Percentiles rank a stretch among this genome's conserved stretches.
phyloP scores from a whole-genome alignment of 805 yeast genomes.

The Candida oleophila region DNA sequence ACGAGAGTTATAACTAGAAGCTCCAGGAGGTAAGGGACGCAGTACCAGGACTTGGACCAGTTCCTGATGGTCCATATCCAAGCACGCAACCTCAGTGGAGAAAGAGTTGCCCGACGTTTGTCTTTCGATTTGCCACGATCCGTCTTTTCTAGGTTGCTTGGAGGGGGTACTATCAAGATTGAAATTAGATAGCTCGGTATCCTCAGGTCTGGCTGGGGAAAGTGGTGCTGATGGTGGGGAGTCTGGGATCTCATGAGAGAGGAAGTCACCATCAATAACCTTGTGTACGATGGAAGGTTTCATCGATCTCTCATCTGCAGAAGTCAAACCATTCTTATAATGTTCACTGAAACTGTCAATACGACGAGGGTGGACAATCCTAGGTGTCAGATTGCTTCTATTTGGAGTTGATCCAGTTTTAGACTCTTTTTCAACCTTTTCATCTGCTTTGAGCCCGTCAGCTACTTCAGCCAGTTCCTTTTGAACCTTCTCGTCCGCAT shows the following conservation, averaged over 20 bases:
- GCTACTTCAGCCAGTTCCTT: too few species aligned
- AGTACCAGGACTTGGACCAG: background rate
- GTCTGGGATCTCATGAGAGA: constrained; percentile 35
- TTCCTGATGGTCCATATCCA: constrained; percentile 15
- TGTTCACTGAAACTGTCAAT: constrained; percentile 2
- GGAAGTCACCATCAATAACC: background rate
- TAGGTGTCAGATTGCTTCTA: background rate
- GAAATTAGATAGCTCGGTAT: background rate
- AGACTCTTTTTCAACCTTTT: too few species aligned
- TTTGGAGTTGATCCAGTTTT: background rate
- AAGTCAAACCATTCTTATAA: background rate
- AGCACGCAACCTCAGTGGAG: constrained; percentile 29
- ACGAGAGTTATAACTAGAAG: background rate
- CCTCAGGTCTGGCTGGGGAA: constrained; percentile 27
- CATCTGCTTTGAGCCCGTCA: too few species aligned
- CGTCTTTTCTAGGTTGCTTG: background rate
- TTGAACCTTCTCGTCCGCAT: too few species aligned
- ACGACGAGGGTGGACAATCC: background rate
- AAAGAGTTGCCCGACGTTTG: constrained; percentile 22
- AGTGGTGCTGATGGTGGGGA: constrained; percentile 45
- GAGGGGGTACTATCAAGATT: background rate
- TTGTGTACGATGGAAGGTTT: background rate
- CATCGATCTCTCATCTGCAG: background rate
- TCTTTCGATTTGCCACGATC: constrained; percentile 12
- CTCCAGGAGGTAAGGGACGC: background rate